Conservation (phyloP, 176 grass and related monocot species). For the Phoenix roebelenii region DNA sequence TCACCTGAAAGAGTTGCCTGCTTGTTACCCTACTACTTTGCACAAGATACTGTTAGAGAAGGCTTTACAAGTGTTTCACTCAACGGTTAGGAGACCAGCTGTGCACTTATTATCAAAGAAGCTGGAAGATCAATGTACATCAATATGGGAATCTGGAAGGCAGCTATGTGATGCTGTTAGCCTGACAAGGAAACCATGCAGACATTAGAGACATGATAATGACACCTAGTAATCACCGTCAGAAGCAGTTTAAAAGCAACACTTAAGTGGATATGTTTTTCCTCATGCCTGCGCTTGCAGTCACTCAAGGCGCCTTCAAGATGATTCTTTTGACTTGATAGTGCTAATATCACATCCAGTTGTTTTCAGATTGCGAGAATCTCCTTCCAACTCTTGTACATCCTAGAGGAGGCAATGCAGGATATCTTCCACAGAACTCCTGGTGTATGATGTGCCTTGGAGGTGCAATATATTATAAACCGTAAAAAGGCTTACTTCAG, state of each 20-base stretch:
- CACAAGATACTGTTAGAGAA: conserved; percentile 67
- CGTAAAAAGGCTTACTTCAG: conserved; percentile 74
- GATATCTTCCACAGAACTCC: conserved; percentile 33
- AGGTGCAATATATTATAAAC: conserved; percentile 87
- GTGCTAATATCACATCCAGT: conserved; percentile 63
- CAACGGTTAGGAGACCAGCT: conserved; percentile 76
- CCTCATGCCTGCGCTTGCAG: conserved; percentile 95
- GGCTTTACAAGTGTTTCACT: conserved; percentile 53
- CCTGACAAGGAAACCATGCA: conserved; percentile 72
- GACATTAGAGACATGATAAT: conserved; percentile 46
- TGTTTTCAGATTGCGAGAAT: conserved; percentile 76
- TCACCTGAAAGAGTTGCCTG: conserved; percentile 68
- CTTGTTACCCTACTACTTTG: conserved; percentile 59
- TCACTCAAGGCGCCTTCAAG: conserved; percentile 49
- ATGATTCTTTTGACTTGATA: conserved; percentile 80
- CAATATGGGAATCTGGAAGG: conserved; percentile 86
- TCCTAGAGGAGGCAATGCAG: conserved; percentile 25
- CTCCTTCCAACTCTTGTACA: conserved; percentile 58
- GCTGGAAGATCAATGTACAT: conserved; percentile 66
- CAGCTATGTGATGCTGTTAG: conserved; percentile 83
- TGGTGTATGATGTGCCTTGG: conserved; percentile 79
- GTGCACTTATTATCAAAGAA: conserved; percentile 52
- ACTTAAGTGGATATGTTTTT: conserved; percentile 67
- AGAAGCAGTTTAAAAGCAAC: conserved; percentile 25
- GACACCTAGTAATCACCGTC: conserved; percentile 14